These are phyloP conservation scores for Microdochium bolleyi DNA, from an alignment of 2,329 filamentous ascomycete genomes.

Conservation along the genomic window DNA sequence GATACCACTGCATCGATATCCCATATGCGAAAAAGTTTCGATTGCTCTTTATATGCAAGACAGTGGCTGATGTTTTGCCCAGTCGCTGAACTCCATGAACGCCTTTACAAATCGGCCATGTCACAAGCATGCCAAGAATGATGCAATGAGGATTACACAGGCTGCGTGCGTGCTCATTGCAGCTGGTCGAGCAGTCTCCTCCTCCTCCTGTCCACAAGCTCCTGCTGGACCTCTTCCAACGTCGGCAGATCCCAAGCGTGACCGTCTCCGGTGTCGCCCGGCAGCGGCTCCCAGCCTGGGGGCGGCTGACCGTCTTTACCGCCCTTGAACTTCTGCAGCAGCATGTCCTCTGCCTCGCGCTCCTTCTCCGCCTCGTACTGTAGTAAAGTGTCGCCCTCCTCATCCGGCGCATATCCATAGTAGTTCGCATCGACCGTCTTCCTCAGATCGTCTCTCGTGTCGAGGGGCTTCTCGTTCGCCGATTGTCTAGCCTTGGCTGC, in stretches of 20 bases:
- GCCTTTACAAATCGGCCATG: not conserved
- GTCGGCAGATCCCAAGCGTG: slow-evolving; percentile 76
- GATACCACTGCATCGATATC: too few relatives aligned
- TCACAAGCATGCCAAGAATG: not conserved
- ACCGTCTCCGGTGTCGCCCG: slow-evolving; percentile 81
- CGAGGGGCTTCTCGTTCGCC: slow-evolving; percentile 54
- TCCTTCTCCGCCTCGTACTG: slow-evolving; percentile 80
- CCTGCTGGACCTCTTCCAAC: slow-evolving; percentile 86
- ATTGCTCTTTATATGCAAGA: not conserved
- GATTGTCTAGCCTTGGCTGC: slow-evolving; percentile 41
- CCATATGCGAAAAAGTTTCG: too few relatives aligned
- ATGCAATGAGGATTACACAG: not conserved
- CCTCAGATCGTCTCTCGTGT: slow-evolving; percentile 61
- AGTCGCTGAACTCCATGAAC: not conserved
- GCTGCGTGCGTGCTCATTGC: slow-evolving; percentile 7
- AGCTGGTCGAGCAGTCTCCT: slow-evolving; percentile 80
- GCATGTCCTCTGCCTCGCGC: slow-evolving; percentile 64
- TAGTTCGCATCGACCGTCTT: slow-evolving; percentile 86
- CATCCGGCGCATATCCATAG: slow-evolving; percentile 88
- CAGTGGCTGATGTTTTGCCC: not conserved
- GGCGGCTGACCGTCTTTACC: slow-evolving; percentile 40
- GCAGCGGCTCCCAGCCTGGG: slow-evolving; percentile 74
- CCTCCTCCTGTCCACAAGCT: slow-evolving; percentile 79
- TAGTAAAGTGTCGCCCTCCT: slow-evolving; percentile 78
- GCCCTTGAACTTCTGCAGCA: slow-evolving; percentile 51